Evolutionary conservation across 2,329 filamentous ascomycete species (phyloP).

Genomic region (Fusarium oligoseptatum): DNA sequence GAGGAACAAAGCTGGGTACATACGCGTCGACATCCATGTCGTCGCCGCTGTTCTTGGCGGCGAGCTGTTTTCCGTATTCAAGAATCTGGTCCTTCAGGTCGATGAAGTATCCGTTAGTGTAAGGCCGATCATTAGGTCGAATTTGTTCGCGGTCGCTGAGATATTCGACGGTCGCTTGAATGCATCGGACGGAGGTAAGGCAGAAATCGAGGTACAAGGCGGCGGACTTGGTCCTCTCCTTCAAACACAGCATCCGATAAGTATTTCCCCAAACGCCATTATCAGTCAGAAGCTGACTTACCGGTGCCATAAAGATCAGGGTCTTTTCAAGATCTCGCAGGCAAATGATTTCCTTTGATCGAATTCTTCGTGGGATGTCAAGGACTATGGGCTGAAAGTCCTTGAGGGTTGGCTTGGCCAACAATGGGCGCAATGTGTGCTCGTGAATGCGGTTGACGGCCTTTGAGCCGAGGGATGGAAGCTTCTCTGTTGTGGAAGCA

Average conservation of each 20-base stretch:
- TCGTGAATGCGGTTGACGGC: conserved; percentile 85
- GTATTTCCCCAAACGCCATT: conserved; percentile 71
- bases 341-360: conserved; percentile 87
- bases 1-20: conserved; percentile 53
- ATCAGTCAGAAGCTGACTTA: conserved; percentile 78
- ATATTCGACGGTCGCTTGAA: conserved; percentile 89
- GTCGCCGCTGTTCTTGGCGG: conserved; percentile 74
- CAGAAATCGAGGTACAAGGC: conserved; percentile 86
- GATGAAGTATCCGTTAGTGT: conserved; percentile 96
- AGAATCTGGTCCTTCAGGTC: conserved; percentile 95
- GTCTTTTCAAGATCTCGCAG: conserved; percentile 96
- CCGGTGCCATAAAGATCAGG: conserved; percentile 89
- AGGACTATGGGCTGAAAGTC: conserved; percentile 85
- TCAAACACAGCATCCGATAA: conserved; percentile 77
- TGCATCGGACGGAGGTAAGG: conserved; percentile 88
- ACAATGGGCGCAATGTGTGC: conserved; percentile 82
- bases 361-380: conserved; percentile 83
- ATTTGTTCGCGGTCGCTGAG: conserved; percentile 89
- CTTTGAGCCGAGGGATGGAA: conserved; percentile 74
- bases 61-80: conserved; percentile 88
- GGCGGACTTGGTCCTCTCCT: conserved; percentile 83
- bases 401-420: conserved; percentile 79
- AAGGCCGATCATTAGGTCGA: conserved; percentile 86
- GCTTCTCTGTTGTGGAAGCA: conserved; percentile 61
- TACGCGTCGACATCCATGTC: conserved; percentile 72